phyloP scores from a whole-genome alignment of 768 basidiomycete species.

The Russula vinacea region DNA sequence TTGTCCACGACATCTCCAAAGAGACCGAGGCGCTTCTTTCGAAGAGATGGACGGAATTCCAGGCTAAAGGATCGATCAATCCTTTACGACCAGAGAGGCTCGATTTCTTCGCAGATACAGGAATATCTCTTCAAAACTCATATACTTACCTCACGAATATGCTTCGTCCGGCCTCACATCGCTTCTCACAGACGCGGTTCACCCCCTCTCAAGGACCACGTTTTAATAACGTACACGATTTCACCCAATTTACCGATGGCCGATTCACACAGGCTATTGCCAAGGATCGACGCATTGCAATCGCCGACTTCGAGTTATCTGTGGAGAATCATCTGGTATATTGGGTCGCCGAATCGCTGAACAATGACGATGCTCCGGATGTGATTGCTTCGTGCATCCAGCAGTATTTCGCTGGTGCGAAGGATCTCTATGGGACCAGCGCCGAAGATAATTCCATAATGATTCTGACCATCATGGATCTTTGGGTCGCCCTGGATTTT shows the following conservation, averaged over 20 bases:
- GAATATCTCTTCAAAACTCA: slow-evolving; percentile 9
- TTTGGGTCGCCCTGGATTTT: slow-evolving; percentile 50
- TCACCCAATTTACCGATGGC: slow-evolving; percentile 4
- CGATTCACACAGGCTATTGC: background rate
- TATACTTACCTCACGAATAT: slow-evolving; percentile 10
- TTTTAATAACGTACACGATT: background rate
- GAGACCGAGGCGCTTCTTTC: slow-evolving; percentile 5
- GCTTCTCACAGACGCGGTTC: background rate
- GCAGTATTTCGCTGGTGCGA: slow-evolving; percentile 16
- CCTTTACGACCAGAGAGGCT: background rate
- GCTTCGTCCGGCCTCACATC: background rate
- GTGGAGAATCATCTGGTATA: slow-evolving; percentile 6
- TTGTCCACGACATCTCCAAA: background rate
- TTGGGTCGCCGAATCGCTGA: background rate
- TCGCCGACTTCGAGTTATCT: slow-evolving; percentile 19
- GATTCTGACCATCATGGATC: slow-evolving; percentile 45
- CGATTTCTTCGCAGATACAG: slow-evolving; percentile 6
- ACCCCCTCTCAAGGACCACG: background rate
- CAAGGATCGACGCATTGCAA: slow-evolving; percentile 6
- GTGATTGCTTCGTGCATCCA: slow-evolving; percentile 16
- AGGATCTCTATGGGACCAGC: slow-evolving; percentile 8
- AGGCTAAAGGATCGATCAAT: background rate
- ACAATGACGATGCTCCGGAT: background rate
- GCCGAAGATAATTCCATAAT: slow-evolving; percentile 38
- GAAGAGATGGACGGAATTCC: slow-evolving; percentile 12